Base-by-base conservation (phyloP, 2,329 filamentous ascomycete genomes). In the Penicillium sp. region DNA sequence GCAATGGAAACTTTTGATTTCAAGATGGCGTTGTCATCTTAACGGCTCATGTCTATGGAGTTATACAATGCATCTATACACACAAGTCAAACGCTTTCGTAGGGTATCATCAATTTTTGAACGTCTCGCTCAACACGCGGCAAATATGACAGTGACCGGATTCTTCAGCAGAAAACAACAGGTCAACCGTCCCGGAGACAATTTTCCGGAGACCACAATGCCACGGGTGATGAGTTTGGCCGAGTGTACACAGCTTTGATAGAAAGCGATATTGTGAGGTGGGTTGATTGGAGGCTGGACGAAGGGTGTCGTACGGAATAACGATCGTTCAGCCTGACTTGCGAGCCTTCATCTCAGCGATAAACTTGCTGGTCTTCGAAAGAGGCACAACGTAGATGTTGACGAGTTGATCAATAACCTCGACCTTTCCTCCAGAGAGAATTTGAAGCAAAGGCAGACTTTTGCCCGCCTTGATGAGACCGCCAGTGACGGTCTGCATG, bases 381-480 rank as follows among this genome's bases (percentile, higher is more conserved):
- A 83, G 87, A 0, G 93, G 93, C 60, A 99, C 81, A 1, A 97
- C 85, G 68, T 90, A 92, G 29, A 99, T 85, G 68, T 80, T 86
- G 22, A 97, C 83, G 58, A 97, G 75, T 29, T 90, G 88, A 74
- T 99, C 93, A 44, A 96, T 86, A 9, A 99, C 81, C 75, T 96
- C 92, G 6, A 95, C 85, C 67, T 88, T 92, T 6, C 89, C 91
- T 8, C 84, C 84, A 8, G 80, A 80, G 58, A 97, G 74, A 29
- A 93, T 83, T 77, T 91, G 89, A 47, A 91, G 73, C 62, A 97
- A 72, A 18, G 84, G 79, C 59, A 94, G 81, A 69, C 93, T 94
- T 82, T 90, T 92, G 45, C 94, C 93, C 21, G 92, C 87, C 77
- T 96, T 97, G 66, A 96, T 84, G 65, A 99, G 72, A 0, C 92